Base-by-base conservation (phyloP, 441 rosid species). In the Bocquillonia castaneifolia region DNA sequence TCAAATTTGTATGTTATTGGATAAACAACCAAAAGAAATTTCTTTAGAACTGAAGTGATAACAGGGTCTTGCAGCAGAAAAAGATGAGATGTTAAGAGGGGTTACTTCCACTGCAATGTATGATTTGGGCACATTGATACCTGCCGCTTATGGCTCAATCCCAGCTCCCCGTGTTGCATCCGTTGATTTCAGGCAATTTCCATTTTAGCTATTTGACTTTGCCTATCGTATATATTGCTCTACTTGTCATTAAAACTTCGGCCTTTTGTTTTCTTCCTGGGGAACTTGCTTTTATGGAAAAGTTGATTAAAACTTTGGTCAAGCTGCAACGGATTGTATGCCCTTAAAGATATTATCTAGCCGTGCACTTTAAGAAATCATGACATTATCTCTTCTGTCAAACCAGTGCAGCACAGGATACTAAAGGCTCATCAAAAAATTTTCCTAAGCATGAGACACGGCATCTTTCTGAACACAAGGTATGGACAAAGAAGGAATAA, bases 61-160 rank as follows among this genome's bases (percentile, higher is more conserved):
- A 80, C 88, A 89, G 97, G 97, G 96, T 83, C 85, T 91, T 72
- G 88, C 96, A 75, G 91, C 78, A 74, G 93, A 89, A 77, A 91
- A 82, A 56, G 87, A 89, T 3, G 97, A 87, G 57, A 65, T 65
- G 56, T 13, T 75, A 61, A 73, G 85, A 80, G 93, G 87, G 70
- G 69, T 81, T 75, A 44, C 85, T 65, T 81, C 85, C 45, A 78
- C 84, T 69, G 74, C 85, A 48, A 59, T 77, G 66, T 72, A 59
- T 57, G 84, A 84, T 64, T 64, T 78, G 42, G 75, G 76, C 58
- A 31, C 81, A 20, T 74, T 74, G 44, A 26, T 70, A 26, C 80
- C 90, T 18, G 48, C 76, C n/a, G 82, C 83, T 52, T 83, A 83
- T 74, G 85, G 93, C 70, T 78, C 85, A 51, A 45, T 65, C 60